These are phyloP conservation scores for Fusarium domesticum DNA, from an alignment of 2,329 filamentous ascomycete genomes.

Conservation along the genomic window DNA sequence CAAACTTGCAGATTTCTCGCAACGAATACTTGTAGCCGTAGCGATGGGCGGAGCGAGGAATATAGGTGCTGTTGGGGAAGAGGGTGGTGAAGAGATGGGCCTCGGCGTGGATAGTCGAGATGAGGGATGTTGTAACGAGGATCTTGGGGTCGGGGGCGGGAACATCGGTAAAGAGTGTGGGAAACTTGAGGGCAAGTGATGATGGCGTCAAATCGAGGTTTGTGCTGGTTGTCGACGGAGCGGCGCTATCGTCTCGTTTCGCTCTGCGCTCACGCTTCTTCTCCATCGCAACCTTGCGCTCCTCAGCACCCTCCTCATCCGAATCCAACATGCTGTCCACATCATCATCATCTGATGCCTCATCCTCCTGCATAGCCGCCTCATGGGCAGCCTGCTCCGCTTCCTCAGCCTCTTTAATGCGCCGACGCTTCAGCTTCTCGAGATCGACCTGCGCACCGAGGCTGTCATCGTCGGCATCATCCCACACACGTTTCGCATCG, in stretches of 20 bases:
- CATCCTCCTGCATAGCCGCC: constrained; percentile 34
- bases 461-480: constrained; percentile 65
- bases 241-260: constrained; percentile 48
- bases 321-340: constrained; percentile 79
- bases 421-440: constrained; percentile 56
- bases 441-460: constrained; percentile 56
- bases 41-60: constrained; percentile 78
- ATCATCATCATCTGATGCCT: constrained; percentile 53
- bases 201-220: constrained; percentile 62
- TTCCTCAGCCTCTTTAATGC: constrained; percentile 53
- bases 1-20: constrained; percentile 84
- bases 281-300: constrained; percentile 41
- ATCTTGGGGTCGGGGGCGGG: constrained; percentile 71
- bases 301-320: constrained; percentile 53
- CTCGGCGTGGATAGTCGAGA: constrained; percentile 82
- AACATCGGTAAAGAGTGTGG: constrained; percentile 58
- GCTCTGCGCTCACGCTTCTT: constrained; percentile 46
- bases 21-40: constrained; percentile 90
- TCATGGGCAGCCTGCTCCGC: constrained; percentile 48
- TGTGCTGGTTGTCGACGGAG: constrained; percentile 59
- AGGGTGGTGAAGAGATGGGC: constrained; percentile 74
- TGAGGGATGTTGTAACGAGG: constrained; percentile 85
- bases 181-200: constrained; percentile 59
- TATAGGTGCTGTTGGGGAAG: constrained; percentile 85
- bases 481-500: constrained; percentile 87